Evolutionary conservation across 257 asterid genomes (phyloP).

Genomic region (Solanum clarkiae): DNA sequence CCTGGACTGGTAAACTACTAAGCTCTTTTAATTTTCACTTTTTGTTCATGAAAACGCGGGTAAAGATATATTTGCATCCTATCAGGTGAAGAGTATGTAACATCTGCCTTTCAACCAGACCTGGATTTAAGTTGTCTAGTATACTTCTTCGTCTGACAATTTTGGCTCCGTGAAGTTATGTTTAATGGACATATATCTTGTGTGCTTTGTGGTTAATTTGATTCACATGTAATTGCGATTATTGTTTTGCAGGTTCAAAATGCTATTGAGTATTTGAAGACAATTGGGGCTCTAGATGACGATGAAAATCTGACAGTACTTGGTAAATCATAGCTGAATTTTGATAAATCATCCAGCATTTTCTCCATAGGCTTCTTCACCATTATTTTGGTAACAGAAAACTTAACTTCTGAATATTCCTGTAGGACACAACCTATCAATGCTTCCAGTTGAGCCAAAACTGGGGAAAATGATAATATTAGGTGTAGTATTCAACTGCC

Average conservation of each 20-base stretch:
- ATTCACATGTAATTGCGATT: background rate
- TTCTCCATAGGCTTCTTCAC: background rate
- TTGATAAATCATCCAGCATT: background rate
- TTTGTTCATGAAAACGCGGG: background rate
- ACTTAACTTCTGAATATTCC: slow-evolving; percentile 3
- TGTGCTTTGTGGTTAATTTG: slow-evolving; percentile 3
- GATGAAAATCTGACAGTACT: slow-evolving; percentile 71
- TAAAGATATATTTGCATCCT: background rate
- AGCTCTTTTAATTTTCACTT: background rate
- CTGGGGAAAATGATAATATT: slow-evolving; percentile 88
- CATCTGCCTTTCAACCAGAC: background rate
- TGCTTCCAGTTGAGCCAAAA: slow-evolving; percentile 97
- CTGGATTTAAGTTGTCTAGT: background rate
- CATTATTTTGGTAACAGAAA: background rate
- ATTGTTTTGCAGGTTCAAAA: slow-evolving; percentile 70
- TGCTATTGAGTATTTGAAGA: slow-evolving; percentile 72
- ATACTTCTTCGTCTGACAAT: background rate
- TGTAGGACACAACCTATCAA: slow-evolving; percentile 69
- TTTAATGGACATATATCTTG: background rate
- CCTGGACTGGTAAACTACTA: background rate
- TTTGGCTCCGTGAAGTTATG: background rate
- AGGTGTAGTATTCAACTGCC: slow-evolving; percentile 71
- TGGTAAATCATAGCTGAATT: slow-evolving; percentile 29
- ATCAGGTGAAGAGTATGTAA: background rate
- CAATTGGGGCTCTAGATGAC: slow-evolving; percentile 85